A percentile compares a stretch with the other conserved stretches of the same genome.
Evolutionary conservation across 140 eudicot genomes (phyloP).

Genomic region (Anethum foeniculum): DNA sequence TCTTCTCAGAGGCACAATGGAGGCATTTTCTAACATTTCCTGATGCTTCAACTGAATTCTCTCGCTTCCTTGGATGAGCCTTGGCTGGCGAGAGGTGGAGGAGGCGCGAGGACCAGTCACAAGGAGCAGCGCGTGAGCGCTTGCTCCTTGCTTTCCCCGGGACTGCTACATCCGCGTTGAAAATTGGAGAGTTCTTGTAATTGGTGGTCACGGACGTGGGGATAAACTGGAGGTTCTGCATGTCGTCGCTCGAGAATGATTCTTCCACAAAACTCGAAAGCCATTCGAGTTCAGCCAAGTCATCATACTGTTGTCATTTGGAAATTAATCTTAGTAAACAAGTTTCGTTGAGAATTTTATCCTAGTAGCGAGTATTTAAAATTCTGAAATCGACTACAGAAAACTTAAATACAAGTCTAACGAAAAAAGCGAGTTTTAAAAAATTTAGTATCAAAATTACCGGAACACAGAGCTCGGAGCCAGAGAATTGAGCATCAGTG

Average conservation of each 20-base stretch:
- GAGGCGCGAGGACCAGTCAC: conserved; percentile 91
- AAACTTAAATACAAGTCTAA: not conserved
- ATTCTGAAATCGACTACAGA: not conserved
- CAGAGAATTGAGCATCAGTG: conserved; percentile 51
- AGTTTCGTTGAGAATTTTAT: no score
- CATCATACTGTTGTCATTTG: conserved; percentile 55
- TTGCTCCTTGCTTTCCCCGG: conserved; percentile 94
- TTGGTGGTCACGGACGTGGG: conserved; percentile 30
- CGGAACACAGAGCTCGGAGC: conserved; percentile 72
- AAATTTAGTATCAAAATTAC: conserved; percentile 17
- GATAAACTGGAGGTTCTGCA: conserved; percentile 50
- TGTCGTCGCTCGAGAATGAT: conserved; percentile 75
- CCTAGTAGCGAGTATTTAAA: no score
- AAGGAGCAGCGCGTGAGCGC: conserved; percentile 92
- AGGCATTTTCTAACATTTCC: conserved; percentile 62
- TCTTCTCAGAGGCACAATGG: conserved; percentile 92
- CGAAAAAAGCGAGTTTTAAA: not conserved
- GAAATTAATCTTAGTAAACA: not conserved
- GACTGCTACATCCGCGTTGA: conserved; percentile 55
- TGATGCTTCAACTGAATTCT: conserved; percentile 20
- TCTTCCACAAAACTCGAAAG: conserved; percentile 83
- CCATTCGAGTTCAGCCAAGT: conserved; percentile 98
- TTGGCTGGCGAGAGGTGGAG: conserved; percentile 36
- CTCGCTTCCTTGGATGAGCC: conserved; percentile 27
- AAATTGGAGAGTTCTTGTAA: conserved; percentile 38